A percentile compares a stretch with the other conserved stretches of the same genome.
Conservation (phyloP, 2,329 filamentous ascomycete genomes). For the Cryphonectria parasitica region DNA sequence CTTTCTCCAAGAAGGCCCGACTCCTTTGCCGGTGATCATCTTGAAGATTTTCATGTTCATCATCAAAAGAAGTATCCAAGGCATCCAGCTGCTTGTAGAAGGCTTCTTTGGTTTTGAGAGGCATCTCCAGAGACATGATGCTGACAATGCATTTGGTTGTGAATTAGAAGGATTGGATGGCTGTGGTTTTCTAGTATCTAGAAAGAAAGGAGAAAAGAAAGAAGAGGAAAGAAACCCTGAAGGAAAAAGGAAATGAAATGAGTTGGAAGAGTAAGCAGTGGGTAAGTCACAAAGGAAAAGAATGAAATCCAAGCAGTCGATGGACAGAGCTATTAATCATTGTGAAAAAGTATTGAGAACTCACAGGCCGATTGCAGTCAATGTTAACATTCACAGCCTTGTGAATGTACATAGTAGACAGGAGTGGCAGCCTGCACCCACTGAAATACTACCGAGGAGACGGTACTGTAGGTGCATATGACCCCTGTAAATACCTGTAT, state of each 20-base stretch:
- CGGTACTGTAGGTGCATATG: not conserved
- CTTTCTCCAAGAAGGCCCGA: slow-evolving; percentile 33
- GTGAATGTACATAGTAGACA: not conserved
- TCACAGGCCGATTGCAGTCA: not conserved
- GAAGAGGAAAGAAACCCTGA: not conserved
- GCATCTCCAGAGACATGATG: slow-evolving; percentile 12
- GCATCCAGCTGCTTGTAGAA: slow-evolving; percentile 51
- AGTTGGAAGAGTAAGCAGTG: not conserved
- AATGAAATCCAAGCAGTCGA: not conserved
- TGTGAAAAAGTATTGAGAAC: not conserved
- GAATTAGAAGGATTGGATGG: not conserved
- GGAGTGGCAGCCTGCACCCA: not conserved
- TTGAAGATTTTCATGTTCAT: slow-evolving; percentile 39
- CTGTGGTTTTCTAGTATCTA: not conserved
- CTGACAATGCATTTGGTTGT: not conserved
- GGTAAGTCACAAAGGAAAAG: too few relatives aligned
- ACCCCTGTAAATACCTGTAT: not conserved
- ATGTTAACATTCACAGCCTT: not conserved
- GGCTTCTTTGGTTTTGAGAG: slow-evolving; percentile 47
- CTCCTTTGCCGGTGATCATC: slow-evolving; percentile 40
- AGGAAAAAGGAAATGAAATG: not conserved
- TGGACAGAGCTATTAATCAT: not conserved
- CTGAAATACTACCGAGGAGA: not conserved
- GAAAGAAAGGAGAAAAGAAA: not conserved
- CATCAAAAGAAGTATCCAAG: slow-evolving; percentile 31